These are phyloP conservation scores for Pythium rhizo-oryzae DNA, from an alignment of 352 stramenopile species.

Conservation along the genomic window DNA sequence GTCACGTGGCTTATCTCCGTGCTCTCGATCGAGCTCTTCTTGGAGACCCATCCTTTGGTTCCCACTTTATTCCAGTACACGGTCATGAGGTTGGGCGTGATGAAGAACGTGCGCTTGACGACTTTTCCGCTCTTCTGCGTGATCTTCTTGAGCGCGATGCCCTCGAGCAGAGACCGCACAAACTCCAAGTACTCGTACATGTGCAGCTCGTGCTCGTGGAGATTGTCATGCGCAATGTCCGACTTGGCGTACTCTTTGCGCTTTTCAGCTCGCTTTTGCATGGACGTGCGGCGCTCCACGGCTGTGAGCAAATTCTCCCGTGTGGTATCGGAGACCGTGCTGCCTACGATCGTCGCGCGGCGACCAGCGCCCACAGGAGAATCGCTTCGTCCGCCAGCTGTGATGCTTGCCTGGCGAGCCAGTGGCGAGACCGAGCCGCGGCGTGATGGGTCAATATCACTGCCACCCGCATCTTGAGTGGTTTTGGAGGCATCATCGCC, in stretches of 20 bases:
- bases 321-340: background rate
- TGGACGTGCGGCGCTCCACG: slow-evolving; percentile 45
- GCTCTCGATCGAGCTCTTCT: slow-evolving; percentile 55
- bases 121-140: slow-evolving; percentile 65
- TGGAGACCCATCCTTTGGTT: slow-evolving; percentile 43
- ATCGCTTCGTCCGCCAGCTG: too few relatives aligned
- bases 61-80: slow-evolving; percentile 64
- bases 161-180: slow-evolving; percentile 59
- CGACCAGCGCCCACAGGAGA: background rate
- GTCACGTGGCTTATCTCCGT: slow-evolving; percentile 49
- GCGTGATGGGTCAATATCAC: background rate
- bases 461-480: background rate
- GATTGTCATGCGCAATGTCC: slow-evolving; percentile 68
- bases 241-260: slow-evolving; percentile 45
- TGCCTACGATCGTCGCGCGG: slow-evolving; percentile 5
- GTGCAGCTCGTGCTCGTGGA: slow-evolving; percentile 62
- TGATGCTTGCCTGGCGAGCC: background rate
- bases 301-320: slow-evolving; percentile 28
- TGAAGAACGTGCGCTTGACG: slow-evolving; percentile 60
- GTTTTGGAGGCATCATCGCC: background rate
- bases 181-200: slow-evolving; percentile 80
- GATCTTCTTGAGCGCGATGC: slow-evolving; percentile 62
- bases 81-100: slow-evolving; percentile 46
- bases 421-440: background rate
- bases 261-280: slow-evolving; percentile 50